Evolutionary conservation across 345 rosid species (phyloP).

Genomic region (Pelargonium nanum): DNA sequence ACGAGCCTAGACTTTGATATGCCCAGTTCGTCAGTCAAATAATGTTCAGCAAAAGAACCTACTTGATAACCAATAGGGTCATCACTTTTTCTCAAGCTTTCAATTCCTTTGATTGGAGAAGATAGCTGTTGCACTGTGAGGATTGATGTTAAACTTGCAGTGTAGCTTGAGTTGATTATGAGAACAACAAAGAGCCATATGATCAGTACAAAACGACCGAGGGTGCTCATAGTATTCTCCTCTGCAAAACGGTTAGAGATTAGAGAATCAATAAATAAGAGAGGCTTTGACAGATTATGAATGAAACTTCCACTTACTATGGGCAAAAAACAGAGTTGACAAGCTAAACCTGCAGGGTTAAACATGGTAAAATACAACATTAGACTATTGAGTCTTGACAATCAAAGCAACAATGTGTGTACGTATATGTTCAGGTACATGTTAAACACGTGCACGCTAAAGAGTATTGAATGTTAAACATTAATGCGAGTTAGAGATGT

Average conservation of each 20-base stretch:
- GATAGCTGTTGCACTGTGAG: conserved; percentile 86
- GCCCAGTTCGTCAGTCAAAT: conserved; percentile 61
- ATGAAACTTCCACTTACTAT: conserved; percentile 45
- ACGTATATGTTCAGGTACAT: no score
- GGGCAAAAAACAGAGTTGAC: conserved; percentile 86
- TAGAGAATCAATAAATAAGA: conserved; percentile 15
- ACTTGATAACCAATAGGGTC: conserved; percentile 81
- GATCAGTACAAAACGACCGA: conserved; percentile 72
- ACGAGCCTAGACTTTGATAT: conserved; percentile 62
- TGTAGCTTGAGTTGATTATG: conserved; percentile 91
- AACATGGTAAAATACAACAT: no score
- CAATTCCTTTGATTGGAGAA: conserved; percentile 70
- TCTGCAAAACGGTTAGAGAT: conserved; percentile 36
- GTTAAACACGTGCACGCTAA: no score
- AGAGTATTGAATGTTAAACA: no score
- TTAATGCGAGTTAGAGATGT: neutral
- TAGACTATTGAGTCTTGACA: no score
- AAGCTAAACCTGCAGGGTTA: conserved; percentile 94
- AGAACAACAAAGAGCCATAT: conserved; percentile 91
- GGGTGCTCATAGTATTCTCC: conserved; percentile 74
- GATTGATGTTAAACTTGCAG: conserved; percentile 88
- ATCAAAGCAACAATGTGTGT: no score
- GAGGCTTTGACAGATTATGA: neutral
- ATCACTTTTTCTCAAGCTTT: conserved; percentile 47
- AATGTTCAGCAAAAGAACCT: conserved; percentile 77